phyloP scores from a whole-genome alignment of 352 stramenopile species.

The Thraustochytrium striatum region DNA sequence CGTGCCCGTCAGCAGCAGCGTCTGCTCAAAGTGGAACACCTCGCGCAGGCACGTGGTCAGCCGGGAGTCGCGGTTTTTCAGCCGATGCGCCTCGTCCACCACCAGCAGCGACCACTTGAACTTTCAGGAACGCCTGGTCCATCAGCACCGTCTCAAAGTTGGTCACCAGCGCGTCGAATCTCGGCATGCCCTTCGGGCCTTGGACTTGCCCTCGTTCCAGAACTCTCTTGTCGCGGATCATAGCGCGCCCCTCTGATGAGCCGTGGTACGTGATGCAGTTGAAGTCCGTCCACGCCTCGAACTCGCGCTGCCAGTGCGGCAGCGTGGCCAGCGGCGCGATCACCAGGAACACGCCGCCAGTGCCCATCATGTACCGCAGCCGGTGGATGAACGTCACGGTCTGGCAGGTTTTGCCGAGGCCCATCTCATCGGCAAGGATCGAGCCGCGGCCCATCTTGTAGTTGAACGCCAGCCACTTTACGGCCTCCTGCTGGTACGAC shows the following conservation, averaged over 20 bases:
- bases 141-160: conserved; percentile 89
- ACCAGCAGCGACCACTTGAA: conserved; percentile 94
- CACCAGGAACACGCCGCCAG: conserved; percentile 90
- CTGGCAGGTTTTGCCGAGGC: conserved; percentile 68
- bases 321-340: conserved; percentile 95
- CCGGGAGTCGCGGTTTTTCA: conserved; percentile 97
- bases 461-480: conserved; percentile 98
- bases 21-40: conserved; percentile 68
- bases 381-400: conserved; percentile 91
- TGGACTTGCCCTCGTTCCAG: conserved; percentile 63
- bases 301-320: conserved; percentile 93
- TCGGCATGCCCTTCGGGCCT: conserved; percentile 54
- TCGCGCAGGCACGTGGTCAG: conserved; percentile 74
- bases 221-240: conserved; percentile 92
- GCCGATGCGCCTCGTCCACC: conserved; percentile 97
- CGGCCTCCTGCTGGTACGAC: conserved; percentile 97
- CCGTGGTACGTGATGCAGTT: conserved; percentile 93
- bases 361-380: conserved; percentile 81
- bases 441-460: conserved; percentile 93
- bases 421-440: conserved; percentile 99
- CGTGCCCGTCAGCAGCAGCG: conserved; percentile 81
- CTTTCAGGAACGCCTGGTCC: conserved; percentile 62
- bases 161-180: conserved; percentile 99
- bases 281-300: conserved; percentile 77
- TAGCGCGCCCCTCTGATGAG: conserved; percentile 80